Evolutionary conservation across 139 green algal species (phyloP).

Genomic region (Axilococcus clingmanii): DNA sequence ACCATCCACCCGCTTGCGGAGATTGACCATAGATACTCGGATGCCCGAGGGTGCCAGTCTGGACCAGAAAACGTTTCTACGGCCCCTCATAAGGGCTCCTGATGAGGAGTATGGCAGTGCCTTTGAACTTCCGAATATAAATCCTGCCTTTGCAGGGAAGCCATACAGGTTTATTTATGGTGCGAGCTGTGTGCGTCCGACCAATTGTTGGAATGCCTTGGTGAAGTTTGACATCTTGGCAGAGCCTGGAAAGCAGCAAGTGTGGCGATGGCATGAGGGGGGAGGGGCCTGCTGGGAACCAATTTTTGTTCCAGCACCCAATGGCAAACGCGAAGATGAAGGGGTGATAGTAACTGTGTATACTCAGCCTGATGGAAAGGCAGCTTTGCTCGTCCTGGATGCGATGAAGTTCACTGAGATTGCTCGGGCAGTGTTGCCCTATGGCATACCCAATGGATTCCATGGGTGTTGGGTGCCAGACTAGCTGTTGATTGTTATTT

Average conservation of each 20-base stretch:
- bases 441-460: conserved; percentile 51
- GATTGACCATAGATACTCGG: conserved; percentile 14
- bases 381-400: conserved; percentile 60
- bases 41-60: conserved; percentile 3
- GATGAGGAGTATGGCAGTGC: conserved; percentile 9
- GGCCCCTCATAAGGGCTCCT: conserved; percentile 3
- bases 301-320: conserved; percentile 46
- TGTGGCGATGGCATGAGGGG: conserved; percentile 61
- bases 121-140: conserved; percentile 33
- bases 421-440: conserved; percentile 46
- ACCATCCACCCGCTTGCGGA: background rate
- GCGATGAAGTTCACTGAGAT: conserved; percentile 41
- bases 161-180: conserved; percentile 45
- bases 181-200: conserved; percentile 38
- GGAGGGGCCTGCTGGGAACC: conserved; percentile 46
- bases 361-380: conserved; percentile 30
- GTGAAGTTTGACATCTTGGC: conserved; percentile 44
- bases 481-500: too few relatives aligned
- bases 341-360: conserved; percentile 51
- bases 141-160: conserved; percentile 12
- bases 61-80: conserved; percentile 5
- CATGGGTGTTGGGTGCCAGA: conserved; percentile 47
- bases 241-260: background rate
- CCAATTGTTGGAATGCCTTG: conserved; percentile 57
- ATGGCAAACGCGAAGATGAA: conserved; percentile 48